Evolutionary conservation across 306 rosid species (phyloP), one percentile per base, ranked within the genome.

Genomic region (Pyrus betulifolia): DNA sequence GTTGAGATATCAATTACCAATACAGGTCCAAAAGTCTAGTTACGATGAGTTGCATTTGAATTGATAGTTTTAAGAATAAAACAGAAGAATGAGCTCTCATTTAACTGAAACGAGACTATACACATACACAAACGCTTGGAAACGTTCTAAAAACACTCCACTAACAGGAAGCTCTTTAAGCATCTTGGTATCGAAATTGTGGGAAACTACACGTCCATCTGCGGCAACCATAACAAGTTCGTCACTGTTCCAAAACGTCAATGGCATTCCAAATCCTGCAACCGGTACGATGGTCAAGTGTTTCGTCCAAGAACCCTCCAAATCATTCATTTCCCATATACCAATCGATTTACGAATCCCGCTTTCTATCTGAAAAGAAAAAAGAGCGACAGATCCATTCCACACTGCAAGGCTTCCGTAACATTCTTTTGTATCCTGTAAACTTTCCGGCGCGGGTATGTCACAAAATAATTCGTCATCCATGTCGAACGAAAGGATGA

Each of bases 201-300:
- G 13, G 40, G 58, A 57, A 10, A 72, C 38, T 4, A 57, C 22
- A 35, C 2, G 35, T 57, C 54, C 38, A 58, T 35, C 38, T 0
- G 21, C 7, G 27, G 55, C 28, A 19, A n/a, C 70, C n/a, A 23
- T 2, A 17, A 76, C 40, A 11, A 54, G 45, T 31, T 61, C 52
- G 25, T 44, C 64, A 46, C 78, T 64, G 11, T 75, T 75, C 71
- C 78, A 75, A 30, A 75, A 21, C 3, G 22, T 18, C 51, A 45
- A 3, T 3, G 71, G 51, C 25, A 57, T n/a, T 4, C 38, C 67
- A 73, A 73, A 19, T 9, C 33, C 76, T n/a, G 42, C 55, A 4
- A 38, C 2, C 11, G 57, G 67, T 15, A 28, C 33, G 12, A 73
- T n/a, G 40, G 49, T 62, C 17, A 38, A 17, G 30, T 22, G 40